A percentile compares a stretch with the other conserved stretches of the same genome.
These are phyloP conservation scores for Paraphaeosphaeria sporulosa DNA, from an alignment of 2,329 filamentous ascomycete species.

Conservation along the genomic window DNA sequence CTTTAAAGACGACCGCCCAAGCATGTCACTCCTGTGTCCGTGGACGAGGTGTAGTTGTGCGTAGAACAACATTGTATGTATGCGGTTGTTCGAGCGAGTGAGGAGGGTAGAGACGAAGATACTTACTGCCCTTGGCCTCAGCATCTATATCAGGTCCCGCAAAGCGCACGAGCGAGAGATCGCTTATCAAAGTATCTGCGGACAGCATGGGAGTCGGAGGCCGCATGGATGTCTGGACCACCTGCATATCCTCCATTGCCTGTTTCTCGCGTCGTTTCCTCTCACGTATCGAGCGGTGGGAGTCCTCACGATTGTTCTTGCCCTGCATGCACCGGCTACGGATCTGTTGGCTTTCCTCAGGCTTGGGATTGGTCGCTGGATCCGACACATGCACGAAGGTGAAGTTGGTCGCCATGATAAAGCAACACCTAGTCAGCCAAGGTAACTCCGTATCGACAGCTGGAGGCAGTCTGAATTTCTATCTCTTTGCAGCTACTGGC, in stretches of 20 bases:
- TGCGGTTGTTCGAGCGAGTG: neutral
- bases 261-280: conserved; percentile 8
- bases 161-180: conserved; percentile 15
- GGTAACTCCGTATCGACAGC: too few relatives aligned
- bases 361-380: conserved; percentile 16
- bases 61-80: neutral
- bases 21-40: too few relatives aligned
- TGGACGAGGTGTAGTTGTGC: neutral
- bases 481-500: neutral
- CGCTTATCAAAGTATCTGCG: neutral
- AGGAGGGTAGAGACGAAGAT: neutral
- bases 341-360: conserved; percentile 21
- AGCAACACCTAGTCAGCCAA: too few relatives aligned
- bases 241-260: too few relatives aligned
- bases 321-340: conserved; percentile 30
- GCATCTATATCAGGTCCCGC: conserved; percentile 5
- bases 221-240: neutral
- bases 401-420: conserved; percentile 5
- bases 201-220: too few relatives aligned
- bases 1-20: conserved; percentile 3
- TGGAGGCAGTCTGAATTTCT: neutral
- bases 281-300: too few relatives aligned
- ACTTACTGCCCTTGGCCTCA: neutral
- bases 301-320: conserved; percentile 26
- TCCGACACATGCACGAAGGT: conserved; percentile 19